Evolutionary conservation across 441 rosid genomes (phyloP), one percentile per base, ranked within the genome.

Genomic region (Erodium texanum): DNA sequence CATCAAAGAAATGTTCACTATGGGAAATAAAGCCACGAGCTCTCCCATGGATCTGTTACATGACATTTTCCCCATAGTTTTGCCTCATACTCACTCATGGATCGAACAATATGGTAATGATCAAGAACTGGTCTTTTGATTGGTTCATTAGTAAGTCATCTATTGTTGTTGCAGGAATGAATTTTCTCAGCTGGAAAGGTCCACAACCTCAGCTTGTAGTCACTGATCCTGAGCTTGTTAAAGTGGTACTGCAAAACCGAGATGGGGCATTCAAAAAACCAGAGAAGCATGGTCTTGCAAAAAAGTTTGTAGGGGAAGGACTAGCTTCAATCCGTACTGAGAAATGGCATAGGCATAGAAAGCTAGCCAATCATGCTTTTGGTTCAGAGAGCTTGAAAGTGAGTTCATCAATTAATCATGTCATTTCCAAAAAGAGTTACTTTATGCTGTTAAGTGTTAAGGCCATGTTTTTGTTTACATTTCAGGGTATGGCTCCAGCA

Each of bases 311-410:
- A 7, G 83, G 87, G 5, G 70, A 77, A 32, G 87, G 87, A 14
- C 73, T 79, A 1, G 68, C 73, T 1, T 24, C 76, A 1, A 22
- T 78, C 14, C 20, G 3, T 63, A 82, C 78, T 11, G 76, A 68
- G 61, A 83, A 81, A 70, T 83, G 84, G 82, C 48, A 2, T 0
- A 79, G 67, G 61, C 63, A 23, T 19, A 74, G 82, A 16, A 79
- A 76, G 66, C 70, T 81, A 18, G 83, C 82, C 24, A 77, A 79
- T 69, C 71, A 79, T n/a, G 79, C 81, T 19, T 82, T 82, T 71
- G 82, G 78, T 61, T 70, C 69, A 15, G 80, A 78, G 20, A 58
- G 71, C 76, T 73, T 77, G 69, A 83, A 72, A 70, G 82, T 79
- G 65, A 68, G 7, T 19, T 56, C 7, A 5, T 58, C 64, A 7